A percentile compares a stretch with the other conserved stretches of the same genome.
phyloP scores from a whole-genome alignment of 2,329 filamentous ascomycete genomes.

The Fusarium ambrosium region DNA sequence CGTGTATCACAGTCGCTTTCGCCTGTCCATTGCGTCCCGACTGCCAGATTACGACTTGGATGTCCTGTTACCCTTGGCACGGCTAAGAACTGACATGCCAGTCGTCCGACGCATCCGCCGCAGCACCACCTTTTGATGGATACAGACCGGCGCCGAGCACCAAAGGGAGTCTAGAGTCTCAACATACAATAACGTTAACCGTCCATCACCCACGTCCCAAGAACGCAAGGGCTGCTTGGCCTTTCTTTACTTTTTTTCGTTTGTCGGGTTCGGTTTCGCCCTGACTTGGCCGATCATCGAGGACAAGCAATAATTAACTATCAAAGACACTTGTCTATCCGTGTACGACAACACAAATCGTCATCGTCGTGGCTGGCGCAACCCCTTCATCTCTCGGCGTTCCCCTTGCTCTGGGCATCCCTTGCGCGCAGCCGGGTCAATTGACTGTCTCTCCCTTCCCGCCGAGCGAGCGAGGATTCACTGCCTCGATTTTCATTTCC shows the following conservation, averaged over 20 bases:
- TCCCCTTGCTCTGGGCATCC: conserved; percentile 29
- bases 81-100: conserved; percentile 43
- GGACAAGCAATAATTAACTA: conserved; percentile 14
- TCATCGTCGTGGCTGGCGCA: conserved; percentile 43
- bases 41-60: conserved; percentile 30
- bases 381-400: conserved; percentile 28
- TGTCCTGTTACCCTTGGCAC: conserved; percentile 30
- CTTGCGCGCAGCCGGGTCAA: conserved; percentile 29
- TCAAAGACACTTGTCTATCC: neutral
- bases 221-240: conserved; percentile 35
- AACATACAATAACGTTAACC: conserved; percentile 36
- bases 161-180: conserved; percentile 45
- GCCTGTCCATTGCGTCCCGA: conserved; percentile 27
- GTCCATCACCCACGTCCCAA: conserved; percentile 32
- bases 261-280: conserved; percentile 23
- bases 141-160: conserved; percentile 42
- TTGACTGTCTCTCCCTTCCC: conserved; percentile 16
- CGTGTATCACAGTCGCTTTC: conserved; percentile 11
- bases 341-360: conserved; percentile 35
- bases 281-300: conserved; percentile 12
- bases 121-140: conserved; percentile 46
- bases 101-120: conserved; percentile 46
- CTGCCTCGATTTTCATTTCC: conserved; percentile 14
- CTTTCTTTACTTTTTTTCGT: conserved; percentile 13
- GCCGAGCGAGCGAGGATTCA: conserved; percentile 2